Evolutionary conservation across 306 rosid genomes (phyloP).

Genomic region (Begonia loranthoides): DNA sequence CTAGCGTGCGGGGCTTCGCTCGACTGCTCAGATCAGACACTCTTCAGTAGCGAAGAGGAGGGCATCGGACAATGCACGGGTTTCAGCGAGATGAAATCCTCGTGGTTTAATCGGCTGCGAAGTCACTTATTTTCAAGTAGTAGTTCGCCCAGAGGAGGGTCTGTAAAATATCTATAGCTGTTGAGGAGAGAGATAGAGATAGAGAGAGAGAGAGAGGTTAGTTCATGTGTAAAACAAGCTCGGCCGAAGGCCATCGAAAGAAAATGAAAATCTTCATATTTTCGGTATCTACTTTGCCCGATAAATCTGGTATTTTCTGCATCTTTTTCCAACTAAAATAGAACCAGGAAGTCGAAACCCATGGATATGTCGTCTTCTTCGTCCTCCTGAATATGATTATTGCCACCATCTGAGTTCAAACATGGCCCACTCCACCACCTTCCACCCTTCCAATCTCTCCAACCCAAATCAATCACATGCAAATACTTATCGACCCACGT

Average conservation of each 20-base stretch:
- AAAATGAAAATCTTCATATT: background rate
- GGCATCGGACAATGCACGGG: constrained; percentile 88
- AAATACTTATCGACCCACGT: no score
- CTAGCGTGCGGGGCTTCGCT: constrained; percentile 92
- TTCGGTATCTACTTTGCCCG: no score
- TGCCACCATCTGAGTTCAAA: no score
- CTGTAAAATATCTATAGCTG: constrained; percentile 35
- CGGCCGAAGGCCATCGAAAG: background rate
- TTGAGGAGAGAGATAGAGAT: background rate
- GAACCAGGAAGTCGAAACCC: no score
- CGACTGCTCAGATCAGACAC: constrained; percentile 91
- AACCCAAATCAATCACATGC: no score
- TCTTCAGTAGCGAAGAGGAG: constrained; percentile 66
- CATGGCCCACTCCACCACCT: no score
- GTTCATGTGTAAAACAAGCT: background rate
- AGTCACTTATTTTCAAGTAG: constrained; percentile 40
- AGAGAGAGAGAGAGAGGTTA: background rate
- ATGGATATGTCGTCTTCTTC: no score
- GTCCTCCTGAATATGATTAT: no score
- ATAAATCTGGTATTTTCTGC: no score
- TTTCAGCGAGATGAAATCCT: constrained; percentile 52
- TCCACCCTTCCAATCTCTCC: no score
- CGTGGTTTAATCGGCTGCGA: constrained; percentile 50
- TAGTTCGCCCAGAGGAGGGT: constrained; percentile 38
- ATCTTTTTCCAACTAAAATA: no score